Evolutionary conservation across 2,329 filamentous ascomycete species (phyloP).

Genomic region (Curvularia eragrostidis): DNA sequence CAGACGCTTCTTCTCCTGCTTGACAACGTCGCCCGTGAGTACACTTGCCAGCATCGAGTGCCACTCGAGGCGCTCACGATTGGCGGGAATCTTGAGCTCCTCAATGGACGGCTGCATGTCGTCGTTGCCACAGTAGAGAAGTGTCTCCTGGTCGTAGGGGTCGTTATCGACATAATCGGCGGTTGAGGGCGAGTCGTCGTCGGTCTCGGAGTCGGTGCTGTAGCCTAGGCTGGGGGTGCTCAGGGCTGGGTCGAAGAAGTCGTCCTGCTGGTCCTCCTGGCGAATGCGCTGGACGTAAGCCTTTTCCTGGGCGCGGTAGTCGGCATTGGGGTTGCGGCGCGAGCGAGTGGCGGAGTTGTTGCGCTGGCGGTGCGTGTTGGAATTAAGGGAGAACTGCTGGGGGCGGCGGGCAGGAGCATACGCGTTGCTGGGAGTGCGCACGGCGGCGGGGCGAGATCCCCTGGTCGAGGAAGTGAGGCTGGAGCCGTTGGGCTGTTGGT

Average conservation of each 20-base stretch:
- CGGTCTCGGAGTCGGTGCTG: conserved; percentile 78
- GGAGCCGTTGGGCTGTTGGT: conserved; percentile 39
- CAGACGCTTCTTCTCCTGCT: conserved; percentile 95
- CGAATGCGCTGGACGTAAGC: conserved; percentile 92
- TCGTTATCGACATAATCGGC: conserved; percentile 84
- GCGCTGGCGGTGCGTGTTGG: conserved; percentile 57
- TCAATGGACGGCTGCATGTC: conserved; percentile 87
- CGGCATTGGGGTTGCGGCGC: conserved; percentile 70
- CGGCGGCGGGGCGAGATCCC: conserved; percentile 50
- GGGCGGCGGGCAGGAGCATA: conserved; percentile 59
- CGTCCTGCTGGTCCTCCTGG: conserved; percentile 71
- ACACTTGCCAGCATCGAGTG: conserved; percentile 97
- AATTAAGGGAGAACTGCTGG: conserved; percentile 56
- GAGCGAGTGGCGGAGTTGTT: conserved; percentile 63
- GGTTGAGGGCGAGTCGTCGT: conserved; percentile 87
- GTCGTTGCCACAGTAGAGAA: conserved; percentile 91
- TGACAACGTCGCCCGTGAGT: conserved; percentile 93
- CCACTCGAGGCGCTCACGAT: conserved; percentile 92
- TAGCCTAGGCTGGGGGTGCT: conserved; percentile 73
- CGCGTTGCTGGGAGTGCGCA: conserved; percentile 57
- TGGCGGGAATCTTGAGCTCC: conserved; percentile 85
- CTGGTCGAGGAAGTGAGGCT: conserved; percentile 30
- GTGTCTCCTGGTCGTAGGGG: conserved; percentile 86
- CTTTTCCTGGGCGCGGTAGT: conserved; percentile 85
- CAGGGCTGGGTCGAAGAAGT: conserved; percentile 73